Conservation (phyloP, 2,329 filamentous ascomycete species). For the Claviceps pazoutovae region DNA sequence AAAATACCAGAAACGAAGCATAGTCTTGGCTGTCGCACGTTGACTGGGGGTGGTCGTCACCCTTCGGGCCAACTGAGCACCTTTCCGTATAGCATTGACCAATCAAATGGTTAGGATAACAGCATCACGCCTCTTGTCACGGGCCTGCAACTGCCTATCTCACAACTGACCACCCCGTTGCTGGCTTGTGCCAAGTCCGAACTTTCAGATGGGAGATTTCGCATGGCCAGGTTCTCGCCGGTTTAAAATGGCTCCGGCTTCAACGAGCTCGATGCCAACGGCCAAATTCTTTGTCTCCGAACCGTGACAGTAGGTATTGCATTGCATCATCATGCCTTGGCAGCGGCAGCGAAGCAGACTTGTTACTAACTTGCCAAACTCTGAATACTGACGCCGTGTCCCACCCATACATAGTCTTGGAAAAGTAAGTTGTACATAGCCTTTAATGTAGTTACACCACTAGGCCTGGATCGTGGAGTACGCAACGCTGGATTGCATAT, state of each 20-base stretch:
- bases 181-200: slow-evolving; percentile 5
- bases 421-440: too few species aligned
- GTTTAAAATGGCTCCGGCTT: neutral
- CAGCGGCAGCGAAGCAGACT: neutral
- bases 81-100: neutral
- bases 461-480: neutral
- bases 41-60: neutral
- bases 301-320: neutral
- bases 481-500: neutral
- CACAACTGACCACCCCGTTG: neutral
- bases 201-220: too few species aligned
- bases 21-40: slow-evolving; percentile 3
- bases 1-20: too few species aligned
- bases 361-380: neutral
- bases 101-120: slow-evolving; percentile 5
- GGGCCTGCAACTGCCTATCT: slow-evolving; percentile 1
- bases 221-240: neutral
- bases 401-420: neutral
- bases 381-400: neutral
- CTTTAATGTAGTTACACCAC: too few species aligned
- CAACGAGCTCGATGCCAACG: neutral
- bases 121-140: neutral
- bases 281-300: neutral
- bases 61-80: neutral
- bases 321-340: neutral